These are phyloP conservation scores for Solanum medicagineum DNA, from an alignment of 257 asterid species.

Conservation along the genomic window DNA sequence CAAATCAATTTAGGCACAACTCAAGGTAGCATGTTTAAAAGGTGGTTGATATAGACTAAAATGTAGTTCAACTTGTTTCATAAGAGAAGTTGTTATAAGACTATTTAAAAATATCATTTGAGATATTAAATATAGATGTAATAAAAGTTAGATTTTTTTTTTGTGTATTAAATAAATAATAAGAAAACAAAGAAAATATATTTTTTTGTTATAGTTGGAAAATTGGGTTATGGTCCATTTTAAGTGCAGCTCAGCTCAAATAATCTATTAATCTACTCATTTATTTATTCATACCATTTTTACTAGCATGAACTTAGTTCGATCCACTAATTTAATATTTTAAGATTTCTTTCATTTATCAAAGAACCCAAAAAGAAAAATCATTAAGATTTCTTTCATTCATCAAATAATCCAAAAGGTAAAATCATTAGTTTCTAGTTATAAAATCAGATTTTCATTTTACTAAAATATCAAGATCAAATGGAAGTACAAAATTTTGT, in stretches of 20 bases:
- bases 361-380: no score
- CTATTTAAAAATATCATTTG: neutral
- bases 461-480: neutral
- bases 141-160: neutral
- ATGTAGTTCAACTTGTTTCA: neutral
- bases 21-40: neutral
- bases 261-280: neutral
- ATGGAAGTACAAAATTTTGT: neutral
- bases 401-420: no score
- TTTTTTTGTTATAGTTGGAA: neutral
- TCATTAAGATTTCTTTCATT: neutral
- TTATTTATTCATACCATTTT: no score
- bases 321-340: no score
- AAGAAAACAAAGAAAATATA: neutral
- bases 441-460: neutral
- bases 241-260: neutral
- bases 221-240: neutral
- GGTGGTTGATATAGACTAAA: neutral
- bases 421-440: neutral
- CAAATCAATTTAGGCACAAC: neutral
- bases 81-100: neutral
- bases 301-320: no score
- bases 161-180: neutral
- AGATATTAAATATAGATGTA: neutral
- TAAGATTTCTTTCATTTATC: no score